Evolutionary conservation across 2,329 filamentous ascomycete species (phyloP), one percentile per base, ranked within the genome.

Genomic region (Cladosporium oxysporum): DNA sequence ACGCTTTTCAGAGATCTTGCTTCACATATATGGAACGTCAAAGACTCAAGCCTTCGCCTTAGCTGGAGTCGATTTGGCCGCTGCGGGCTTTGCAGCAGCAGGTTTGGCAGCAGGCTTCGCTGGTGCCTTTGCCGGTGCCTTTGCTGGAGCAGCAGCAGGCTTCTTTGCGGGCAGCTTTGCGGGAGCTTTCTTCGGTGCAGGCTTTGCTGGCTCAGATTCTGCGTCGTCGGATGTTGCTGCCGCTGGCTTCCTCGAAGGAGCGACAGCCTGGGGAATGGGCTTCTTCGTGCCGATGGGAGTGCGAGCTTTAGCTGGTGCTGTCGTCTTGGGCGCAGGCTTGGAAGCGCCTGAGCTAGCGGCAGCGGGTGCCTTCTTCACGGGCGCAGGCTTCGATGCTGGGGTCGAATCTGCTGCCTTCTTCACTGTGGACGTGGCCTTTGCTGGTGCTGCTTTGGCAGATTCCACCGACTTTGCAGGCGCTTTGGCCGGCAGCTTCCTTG

Each of bases 151-250:
- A 14, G 60, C 62, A 35, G 62, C 52, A 21, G 62, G 52, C 35
- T 58, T 64, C 52, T 55, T 37, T 11, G 62, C 37, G 23, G 60
- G 47, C 14, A 47, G 14, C 23, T 63, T 63, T 16, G 47, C 47
- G 16, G 52, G 49, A 47, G 55, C 66, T n/a, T 41, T 66, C 18
- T 37, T 66, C 21, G 69, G 62, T 14, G 66, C 66, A 8, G 69
- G 69, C 21, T 55, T 69, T 33, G 55, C 21, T 14, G 63, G 41
- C 8, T 60, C 68, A 37, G 66, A 37, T 16, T 28, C 37, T 8
- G 52, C 21, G 16, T 57, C 37, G 1, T 33, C 37, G 11, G 21
- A 16, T 14, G 31, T 37, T 28, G 23, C 26, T 49, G 33, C 44
- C 16, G 57, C 41, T n/a, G 58, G 44, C 26, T 65, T 62, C 66